A percentile compares a stretch with the other conserved stretches of the same genome.
phyloP scores from a whole-genome alignment of 352 stramenopile species.

The Phytophthora agathidicida region DNA sequence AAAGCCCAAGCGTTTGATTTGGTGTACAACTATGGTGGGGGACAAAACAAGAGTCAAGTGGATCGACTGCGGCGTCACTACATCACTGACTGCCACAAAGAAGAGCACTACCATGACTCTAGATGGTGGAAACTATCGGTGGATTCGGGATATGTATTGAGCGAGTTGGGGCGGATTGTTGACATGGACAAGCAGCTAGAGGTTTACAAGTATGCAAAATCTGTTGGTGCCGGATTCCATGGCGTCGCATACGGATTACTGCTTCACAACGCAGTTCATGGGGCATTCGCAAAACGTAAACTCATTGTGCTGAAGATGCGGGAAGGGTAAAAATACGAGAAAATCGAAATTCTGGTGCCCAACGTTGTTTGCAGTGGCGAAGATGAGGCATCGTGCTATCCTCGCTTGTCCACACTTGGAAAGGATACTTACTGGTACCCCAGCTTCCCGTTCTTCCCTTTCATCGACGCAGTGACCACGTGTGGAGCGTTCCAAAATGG shows the following conservation, averaged over 20 bases:
- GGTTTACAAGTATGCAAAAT: slow-evolving; percentile 25
- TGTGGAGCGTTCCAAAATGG: slow-evolving; percentile 17
- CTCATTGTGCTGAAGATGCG: slow-evolving; percentile 25
- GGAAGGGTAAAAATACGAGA: slow-evolving; percentile 19
- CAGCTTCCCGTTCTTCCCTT: slow-evolving; percentile 22
- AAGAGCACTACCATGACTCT: slow-evolving; percentile 7
- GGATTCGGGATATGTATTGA: slow-evolving; percentile 24
- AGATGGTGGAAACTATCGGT: slow-evolving; percentile 2
- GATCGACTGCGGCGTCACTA: slow-evolving; percentile 26
- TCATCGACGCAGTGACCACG: slow-evolving; percentile 24
- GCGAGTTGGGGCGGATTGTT: slow-evolving; percentile 12
- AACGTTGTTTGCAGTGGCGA: slow-evolving; percentile 15
- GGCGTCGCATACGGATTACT: slow-evolving; percentile 17
- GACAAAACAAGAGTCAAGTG: slow-evolving; percentile 10
- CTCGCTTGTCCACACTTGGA: slow-evolving; percentile 13
- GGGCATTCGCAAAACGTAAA: slow-evolving; percentile 15
- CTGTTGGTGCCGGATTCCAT: slow-evolving; percentile 15
- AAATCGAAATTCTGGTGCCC: slow-evolving; percentile 18
- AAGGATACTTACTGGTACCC: slow-evolving; percentile 24
- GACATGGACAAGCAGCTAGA: slow-evolving; percentile 23
- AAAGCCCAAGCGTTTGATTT: slow-evolving; percentile 9
- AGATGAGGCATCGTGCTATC: slow-evolving; percentile 15
- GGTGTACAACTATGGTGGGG: slow-evolving; percentile 17
- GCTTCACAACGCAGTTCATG: slow-evolving; percentile 20
- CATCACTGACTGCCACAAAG: slow-evolving; percentile 5